These are phyloP conservation scores for Chenopodium quinoa DNA, from an alignment of 148 eudicot species.

Conservation along the genomic window DNA sequence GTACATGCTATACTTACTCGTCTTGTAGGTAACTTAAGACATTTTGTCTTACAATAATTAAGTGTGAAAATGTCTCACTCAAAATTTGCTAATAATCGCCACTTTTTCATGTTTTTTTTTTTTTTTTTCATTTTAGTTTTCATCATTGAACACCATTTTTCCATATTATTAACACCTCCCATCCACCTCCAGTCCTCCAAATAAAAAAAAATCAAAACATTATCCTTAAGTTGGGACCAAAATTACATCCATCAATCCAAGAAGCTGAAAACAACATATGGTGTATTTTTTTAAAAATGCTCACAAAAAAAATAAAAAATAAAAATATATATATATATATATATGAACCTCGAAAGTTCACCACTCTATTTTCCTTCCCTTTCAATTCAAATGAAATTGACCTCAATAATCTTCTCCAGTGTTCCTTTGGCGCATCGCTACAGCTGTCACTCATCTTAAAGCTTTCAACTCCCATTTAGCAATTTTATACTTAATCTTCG, in stretches of 20 bases:
- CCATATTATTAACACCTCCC: background rate
- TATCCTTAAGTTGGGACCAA: conserved; percentile 11
- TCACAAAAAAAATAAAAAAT: too few relatives aligned
- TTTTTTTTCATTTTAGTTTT: background rate
- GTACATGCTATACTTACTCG: too few relatives aligned
- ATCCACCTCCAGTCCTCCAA: background rate
- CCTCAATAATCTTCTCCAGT: background rate
- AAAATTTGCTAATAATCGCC: background rate
- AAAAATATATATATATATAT: too few relatives aligned
- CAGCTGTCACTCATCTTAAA: background rate
- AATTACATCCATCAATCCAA: background rate
- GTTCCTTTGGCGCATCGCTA: background rate
- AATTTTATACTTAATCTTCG: too few relatives aligned
- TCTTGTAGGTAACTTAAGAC: background rate
- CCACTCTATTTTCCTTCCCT: background rate
- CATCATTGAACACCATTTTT: too few relatives aligned
- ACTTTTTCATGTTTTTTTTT: background rate
- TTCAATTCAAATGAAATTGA: background rate
- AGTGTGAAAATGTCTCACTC: background rate
- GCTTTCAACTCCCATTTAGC: too few relatives aligned
- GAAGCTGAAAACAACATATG: background rate
- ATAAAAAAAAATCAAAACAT: background rate
- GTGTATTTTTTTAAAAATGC: too few relatives aligned
- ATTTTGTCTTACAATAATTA: background rate
- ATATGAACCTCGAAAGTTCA: background rate